Evolutionary conservation across 1,284 basidiomycete species (phyloP), one percentile per base, ranked within the genome.

Genomic region (Fomes fomentarius): DNA sequence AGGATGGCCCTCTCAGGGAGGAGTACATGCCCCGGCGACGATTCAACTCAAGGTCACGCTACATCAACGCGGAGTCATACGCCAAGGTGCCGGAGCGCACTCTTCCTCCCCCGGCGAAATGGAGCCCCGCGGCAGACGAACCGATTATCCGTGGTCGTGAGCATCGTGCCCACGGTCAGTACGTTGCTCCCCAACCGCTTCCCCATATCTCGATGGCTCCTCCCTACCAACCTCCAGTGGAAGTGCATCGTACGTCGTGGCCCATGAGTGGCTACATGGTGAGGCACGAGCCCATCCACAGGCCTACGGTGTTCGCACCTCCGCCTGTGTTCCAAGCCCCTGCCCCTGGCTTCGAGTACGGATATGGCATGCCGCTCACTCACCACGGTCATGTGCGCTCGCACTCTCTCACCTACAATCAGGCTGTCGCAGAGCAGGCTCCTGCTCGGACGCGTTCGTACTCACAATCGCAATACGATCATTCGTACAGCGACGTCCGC

Each of bases 101-200:
- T 19, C 69, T 91, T 19, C 89, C 89, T 41, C 87, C 90, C 14
- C 89, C 89, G 17, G 84, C 89, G 7, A 83, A 83, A 68, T 92
- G 89, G 89, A 89, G 87, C 64, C 89, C 89, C 45, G 80, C 82
- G 10, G 86, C 78, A 14, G 89, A 91, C 63, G 87, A 89, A 60
- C 88, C 87, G 21, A 81, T 91, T 53, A 69, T 81, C 38, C 80
- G 81, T 37, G 76, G 79, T 50, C 71, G 73, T 46, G 79, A 75
- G n/a, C n/a, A n/a, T 61, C 76, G 81, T 49, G 66, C 67, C 39
- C 80, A 73, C 52, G 79, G 79, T 2, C 79, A 83, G 40, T 89
- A 89, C 56, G 73, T 86, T 40, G 84, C 88, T 14, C 83, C 87
- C 22, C 87, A 85, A 58, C 78, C 88, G 1, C 47, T 69, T 30